phyloP scores from a whole-genome alignment of 371 early-diverging fungal genomes.

The Dinochytrium kinnereticum region DNA sequence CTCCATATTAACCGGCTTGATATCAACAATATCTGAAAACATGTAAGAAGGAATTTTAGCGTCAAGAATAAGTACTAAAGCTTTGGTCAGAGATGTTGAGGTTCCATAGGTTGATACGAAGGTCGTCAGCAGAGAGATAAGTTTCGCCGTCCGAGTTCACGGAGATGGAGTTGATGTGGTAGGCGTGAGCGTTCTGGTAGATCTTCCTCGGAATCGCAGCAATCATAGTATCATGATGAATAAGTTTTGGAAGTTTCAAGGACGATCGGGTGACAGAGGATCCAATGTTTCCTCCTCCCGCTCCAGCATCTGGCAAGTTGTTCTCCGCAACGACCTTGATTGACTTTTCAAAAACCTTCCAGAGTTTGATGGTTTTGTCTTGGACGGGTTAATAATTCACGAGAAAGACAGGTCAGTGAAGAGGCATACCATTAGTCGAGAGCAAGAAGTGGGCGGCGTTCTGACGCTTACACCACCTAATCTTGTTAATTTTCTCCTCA shows the following conservation, averaged over 20 bases:
- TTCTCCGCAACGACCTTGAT: slow-evolving; percentile 91
- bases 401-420: background rate
- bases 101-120: slow-evolving; percentile 99
- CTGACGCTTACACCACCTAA: slow-evolving; percentile 94
- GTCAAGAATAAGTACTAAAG: slow-evolving; percentile 78
- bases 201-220: slow-evolving; percentile 93
- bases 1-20: slow-evolving; percentile 99
- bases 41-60: background rate
- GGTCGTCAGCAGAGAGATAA: slow-evolving; percentile 96
- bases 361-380: slow-evolving; percentile 99
- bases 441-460: slow-evolving; percentile 95
- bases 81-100: slow-evolving; percentile 94
- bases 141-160: slow-evolving; percentile 97
- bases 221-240: slow-evolving; percentile 93
- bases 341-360: slow-evolving; percentile 98
- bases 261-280: slow-evolving; percentile 44
- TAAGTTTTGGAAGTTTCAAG: slow-evolving; percentile 83
- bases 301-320: slow-evolving; percentile 67
- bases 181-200: slow-evolving; percentile 98
- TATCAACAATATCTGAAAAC: slow-evolving; percentile 93
- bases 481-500: slow-evolving; percentile 99
- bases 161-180: slow-evolving; percentile 99
- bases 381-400: too few species aligned
- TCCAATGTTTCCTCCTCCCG: slow-evolving; percentile 54
- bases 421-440: slow-evolving; percentile 93